Evolutionary conservation across 805 yeast species (phyloP).

Genomic region (Candida manassasensis): DNA sequence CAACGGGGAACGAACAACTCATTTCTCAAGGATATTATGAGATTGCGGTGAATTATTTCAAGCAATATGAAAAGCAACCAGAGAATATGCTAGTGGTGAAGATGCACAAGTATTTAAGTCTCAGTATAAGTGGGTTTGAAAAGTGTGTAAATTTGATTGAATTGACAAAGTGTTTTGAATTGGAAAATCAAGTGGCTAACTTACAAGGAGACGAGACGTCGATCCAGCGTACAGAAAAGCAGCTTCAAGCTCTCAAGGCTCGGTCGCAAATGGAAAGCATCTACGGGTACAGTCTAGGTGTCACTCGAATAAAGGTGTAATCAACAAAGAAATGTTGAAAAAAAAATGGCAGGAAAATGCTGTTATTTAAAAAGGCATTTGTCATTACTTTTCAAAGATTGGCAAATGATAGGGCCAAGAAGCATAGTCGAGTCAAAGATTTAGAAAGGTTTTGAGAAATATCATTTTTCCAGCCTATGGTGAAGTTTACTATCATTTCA

Average conservation of each 20-base stretch:
- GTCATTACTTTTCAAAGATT: too few relatives aligned
- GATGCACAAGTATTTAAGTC: conserved; percentile 35
- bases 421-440: too few relatives aligned
- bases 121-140: conserved; percentile 43
- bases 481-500: too few relatives aligned
- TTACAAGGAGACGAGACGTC: conserved; percentile 25
- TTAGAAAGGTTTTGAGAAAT: too few relatives aligned
- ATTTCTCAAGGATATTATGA: conserved; percentile 33
- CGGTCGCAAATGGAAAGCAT: conserved; percentile 27
- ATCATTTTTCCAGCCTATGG: too few relatives aligned
- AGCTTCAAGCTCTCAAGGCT: conserved; percentile 22
- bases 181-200: conserved; percentile 36
- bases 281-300: conserved; percentile 13
- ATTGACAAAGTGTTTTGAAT: conserved; percentile 35
- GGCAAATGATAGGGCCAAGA: too few relatives aligned
- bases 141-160: conserved; percentile 32
- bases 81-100: conserved; percentile 20
- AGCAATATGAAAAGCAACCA: conserved; percentile 1
- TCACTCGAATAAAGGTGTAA: too few relatives aligned
- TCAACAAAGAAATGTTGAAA: too few relatives aligned
- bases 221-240: conserved; percentile 23
- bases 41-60: conserved; percentile 15
- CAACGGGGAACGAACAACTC: conserved; percentile 34
- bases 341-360: too few relatives aligned
- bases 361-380: too few relatives aligned